Percentiles rank a stretch among this genome's conserved stretches.
Conservation (phyloP, 441 rosid species). For the Eruca vesicaria region DNA sequence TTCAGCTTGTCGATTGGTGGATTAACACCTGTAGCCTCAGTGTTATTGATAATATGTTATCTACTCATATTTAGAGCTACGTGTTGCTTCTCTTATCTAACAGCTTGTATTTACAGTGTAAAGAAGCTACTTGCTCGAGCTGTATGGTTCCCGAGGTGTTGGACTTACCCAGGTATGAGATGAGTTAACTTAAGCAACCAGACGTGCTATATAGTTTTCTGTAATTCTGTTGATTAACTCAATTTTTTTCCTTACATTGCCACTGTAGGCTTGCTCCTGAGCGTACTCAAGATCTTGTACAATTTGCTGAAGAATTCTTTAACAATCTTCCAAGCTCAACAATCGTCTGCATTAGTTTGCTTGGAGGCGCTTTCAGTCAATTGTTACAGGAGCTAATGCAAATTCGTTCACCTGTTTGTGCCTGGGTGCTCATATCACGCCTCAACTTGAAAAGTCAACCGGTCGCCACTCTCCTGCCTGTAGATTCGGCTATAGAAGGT, state of each 20-base stretch:
- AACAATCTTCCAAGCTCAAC: slow-evolving; percentile 63
- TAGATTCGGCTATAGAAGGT: slow-evolving; percentile 75
- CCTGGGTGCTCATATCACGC: slow-evolving; percentile 86
- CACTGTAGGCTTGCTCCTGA: slow-evolving; percentile 79
- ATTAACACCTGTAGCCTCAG: slow-evolving; percentile 7
- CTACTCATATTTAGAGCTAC: not conserved
- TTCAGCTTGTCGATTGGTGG: slow-evolving; percentile 20
- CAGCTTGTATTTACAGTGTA: slow-evolving; percentile 28
- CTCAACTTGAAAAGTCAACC: slow-evolving; percentile 65
- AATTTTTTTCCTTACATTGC: slow-evolving; percentile 19
- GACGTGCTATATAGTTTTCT: slow-evolving; percentile 9
- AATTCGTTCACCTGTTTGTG: slow-evolving; percentile 51
- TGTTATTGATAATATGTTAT: slow-evolving; percentile 3
- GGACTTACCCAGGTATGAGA: slow-evolving; percentile 48
- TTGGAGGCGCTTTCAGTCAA: slow-evolving; percentile 54
- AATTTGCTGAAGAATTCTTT: slow-evolving; percentile 61
- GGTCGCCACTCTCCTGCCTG: slow-evolving; percentile 75
- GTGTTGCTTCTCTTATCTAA: slow-evolving; percentile 16
- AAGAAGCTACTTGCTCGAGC: slow-evolving; percentile 38
- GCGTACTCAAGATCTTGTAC: slow-evolving; percentile 62
- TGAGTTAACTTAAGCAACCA: slow-evolving; percentile 18
- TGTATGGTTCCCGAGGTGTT: slow-evolving; percentile 39
- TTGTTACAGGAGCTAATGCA: slow-evolving; percentile 59
- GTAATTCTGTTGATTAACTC: slow-evolving; percentile 12
- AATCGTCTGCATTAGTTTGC: slow-evolving; percentile 70